Base-by-base conservation (phyloP, 1,284 basidiomycete genomes). In the Leccinum cinnamomeum region DNA sequence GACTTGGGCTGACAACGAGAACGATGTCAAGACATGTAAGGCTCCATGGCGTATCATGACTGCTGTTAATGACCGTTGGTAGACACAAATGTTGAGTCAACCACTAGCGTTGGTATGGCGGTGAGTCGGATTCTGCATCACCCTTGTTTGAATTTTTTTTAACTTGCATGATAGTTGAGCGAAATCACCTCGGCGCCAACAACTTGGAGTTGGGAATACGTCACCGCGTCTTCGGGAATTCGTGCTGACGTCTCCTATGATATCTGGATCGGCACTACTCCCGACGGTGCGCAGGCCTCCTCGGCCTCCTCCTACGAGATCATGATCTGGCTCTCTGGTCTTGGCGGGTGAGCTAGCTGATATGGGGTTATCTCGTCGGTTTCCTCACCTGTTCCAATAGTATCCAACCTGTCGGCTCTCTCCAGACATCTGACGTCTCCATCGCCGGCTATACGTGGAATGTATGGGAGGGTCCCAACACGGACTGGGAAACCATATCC, bases 291-390 rank as follows among this genome's bases (percentile, higher is more conserved):
- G 1, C 80, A 84, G 10, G 84, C 84, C 0, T 78, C 82, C 2
- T 65, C 72, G 8, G 77, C 80, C 5, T 85, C 84, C 10, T 81
- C 80, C 1, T 86, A 78, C 65, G 84, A 85, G 68, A 84, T 85
- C 63, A 86, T 86, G 84, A 84, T 86, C 62, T 86, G 84, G 85
- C 79, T 86, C 18, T 85, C 84, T 57, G 80, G 83, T 46, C 76
- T 78, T n/a, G 84, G 84, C 71, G 82, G 82, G 84, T 85, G 69
- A 57, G 67, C 35, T 2, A n/a, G 2, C 7, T 28, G 5, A 18
- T 2, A 48, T 10, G 48, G 44, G 2, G 1, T 18, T 20, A 28
- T n/a, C 7, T 41, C 6, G 1, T n/a, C 2, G 7, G 5, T 53
- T 37, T 41, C 46, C 46, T 68, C 8, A 68, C 51, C 7, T 3